A percentile compares a stretch with the other conserved stretches of the same genome.
phyloP scores from a whole-genome alignment of 768 basidiomycete species.

The Rhodotorula babjevae region DNA sequence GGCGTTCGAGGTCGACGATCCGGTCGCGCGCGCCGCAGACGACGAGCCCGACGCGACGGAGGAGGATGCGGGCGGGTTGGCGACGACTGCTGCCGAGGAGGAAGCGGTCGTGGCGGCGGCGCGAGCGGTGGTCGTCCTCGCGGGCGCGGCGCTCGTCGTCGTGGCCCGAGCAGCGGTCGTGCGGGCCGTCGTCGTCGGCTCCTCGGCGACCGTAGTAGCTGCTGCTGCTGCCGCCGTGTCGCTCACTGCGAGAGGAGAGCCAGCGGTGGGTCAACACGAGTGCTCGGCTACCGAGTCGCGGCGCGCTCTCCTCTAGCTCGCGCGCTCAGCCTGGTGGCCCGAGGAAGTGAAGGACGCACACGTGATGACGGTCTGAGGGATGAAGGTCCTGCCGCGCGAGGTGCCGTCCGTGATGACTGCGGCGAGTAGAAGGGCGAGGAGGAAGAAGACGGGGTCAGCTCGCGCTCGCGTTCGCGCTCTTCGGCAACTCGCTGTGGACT shows the following conservation, averaged over 20 bases:
- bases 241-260: background rate
- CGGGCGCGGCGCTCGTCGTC: background rate
- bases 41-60: constrained; percentile 1
- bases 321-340: too few relatives aligned
- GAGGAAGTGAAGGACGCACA: background rate
- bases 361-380: background rate
- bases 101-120: background rate
- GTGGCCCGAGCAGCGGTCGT: background rate
- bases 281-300: too few relatives aligned
- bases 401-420: background rate
- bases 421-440: background rate
- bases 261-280: background rate
- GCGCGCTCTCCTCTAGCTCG: too few relatives aligned
- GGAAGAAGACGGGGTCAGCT: background rate
- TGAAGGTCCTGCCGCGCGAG: background rate
- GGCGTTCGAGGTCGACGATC: background rate
- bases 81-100: too few relatives aligned
- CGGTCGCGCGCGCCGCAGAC: background rate
- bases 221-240: background rate
- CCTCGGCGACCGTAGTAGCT: background rate
- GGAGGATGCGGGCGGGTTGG: background rate
- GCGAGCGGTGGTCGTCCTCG: background rate
- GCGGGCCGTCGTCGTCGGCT: background rate
- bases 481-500: too few relatives aligned
- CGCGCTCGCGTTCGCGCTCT: too few relatives aligned